phyloP scores from a whole-genome alignment of 2,329 filamentous ascomycete species.

The Diaporthe batatas region DNA sequence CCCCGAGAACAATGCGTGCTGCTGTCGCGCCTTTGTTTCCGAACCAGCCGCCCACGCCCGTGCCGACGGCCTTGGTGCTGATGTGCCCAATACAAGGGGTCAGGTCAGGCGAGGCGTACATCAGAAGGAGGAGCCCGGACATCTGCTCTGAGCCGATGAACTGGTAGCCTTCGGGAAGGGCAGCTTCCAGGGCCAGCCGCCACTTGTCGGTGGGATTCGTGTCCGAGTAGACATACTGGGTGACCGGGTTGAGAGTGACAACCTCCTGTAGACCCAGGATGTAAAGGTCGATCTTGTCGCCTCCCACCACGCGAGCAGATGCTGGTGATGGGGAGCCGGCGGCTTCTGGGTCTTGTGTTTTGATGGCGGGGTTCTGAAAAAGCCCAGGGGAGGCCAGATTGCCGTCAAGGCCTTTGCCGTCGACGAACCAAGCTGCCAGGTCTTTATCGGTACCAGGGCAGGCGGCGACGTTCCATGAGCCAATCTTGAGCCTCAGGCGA shows the following conservation, averaged over 20 bases:
- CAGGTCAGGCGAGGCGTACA: constrained; percentile 86
- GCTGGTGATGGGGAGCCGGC: constrained; percentile 49
- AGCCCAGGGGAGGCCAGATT: constrained; percentile 69
- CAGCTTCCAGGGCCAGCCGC: constrained; percentile 80
- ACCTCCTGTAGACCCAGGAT: constrained; percentile 93
- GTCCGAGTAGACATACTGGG: constrained; percentile 84
- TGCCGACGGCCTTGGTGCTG: constrained; percentile 86
- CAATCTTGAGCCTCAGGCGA: constrained; percentile 86
- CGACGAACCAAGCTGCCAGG: constrained; percentile 88
- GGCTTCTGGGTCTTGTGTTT: constrained; percentile 45
- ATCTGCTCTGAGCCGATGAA: constrained; percentile 86
- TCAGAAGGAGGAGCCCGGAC: constrained; percentile 84
- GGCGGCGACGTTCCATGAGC: constrained; percentile 94
- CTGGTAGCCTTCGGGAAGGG: constrained; percentile 82
- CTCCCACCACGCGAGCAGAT: constrained; percentile 63
- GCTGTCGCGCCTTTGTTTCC: constrained; percentile 95
- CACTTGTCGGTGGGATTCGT: constrained; percentile 79
- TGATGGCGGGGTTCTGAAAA: constrained; percentile 55
- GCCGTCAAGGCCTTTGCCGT: constrained; percentile 78
- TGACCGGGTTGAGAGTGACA: constrained; percentile 84
- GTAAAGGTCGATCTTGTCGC: constrained; percentile 86
- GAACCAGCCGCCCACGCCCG: constrained; percentile 91
- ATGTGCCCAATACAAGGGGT: constrained; percentile 82
- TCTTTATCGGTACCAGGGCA: constrained; percentile 89
- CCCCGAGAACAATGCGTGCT: constrained; percentile 85